Evolutionary conservation across 2,329 filamentous ascomycete genomes (phyloP).

Genomic region (Didymella sp.): DNA sequence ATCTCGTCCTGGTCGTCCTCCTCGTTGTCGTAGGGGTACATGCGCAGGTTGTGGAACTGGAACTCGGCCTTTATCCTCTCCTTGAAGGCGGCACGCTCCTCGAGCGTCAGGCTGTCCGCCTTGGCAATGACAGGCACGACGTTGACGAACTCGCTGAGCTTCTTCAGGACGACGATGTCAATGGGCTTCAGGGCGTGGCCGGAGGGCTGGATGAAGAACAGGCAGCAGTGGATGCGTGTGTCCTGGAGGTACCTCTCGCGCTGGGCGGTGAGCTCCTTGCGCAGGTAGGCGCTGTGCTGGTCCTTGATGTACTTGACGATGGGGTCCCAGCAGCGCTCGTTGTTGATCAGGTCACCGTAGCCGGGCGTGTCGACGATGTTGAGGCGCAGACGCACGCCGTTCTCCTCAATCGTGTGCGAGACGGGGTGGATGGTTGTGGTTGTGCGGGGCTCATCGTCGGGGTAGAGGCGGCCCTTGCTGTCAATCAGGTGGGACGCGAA

Average conservation of each 20-base stretch:
- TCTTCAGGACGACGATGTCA: conserved; percentile 99
- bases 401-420: conserved; percentile 99
- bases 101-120: conserved; percentile 92
- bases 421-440: conserved; percentile 98
- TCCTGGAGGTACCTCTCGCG: conserved; percentile 99
- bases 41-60: conserved; percentile 98
- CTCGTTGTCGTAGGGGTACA: conserved; percentile 99
- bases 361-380: conserved; percentile 99
- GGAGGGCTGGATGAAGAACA: conserved; percentile 99
- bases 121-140: conserved; percentile 99
- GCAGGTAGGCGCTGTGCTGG: conserved; percentile 98
- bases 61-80: conserved; percentile 99
- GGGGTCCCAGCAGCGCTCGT: conserved; percentile 99
- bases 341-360: conserved; percentile 98
- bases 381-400: conserved; percentile 93
- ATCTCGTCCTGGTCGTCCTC: conserved; percentile 98
- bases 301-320: conserved; percentile 99
- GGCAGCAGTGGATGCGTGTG: conserved; percentile 97
- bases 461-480: conserved; percentile 92
- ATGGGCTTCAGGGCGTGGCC: conserved; percentile 99
- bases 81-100: conserved; percentile 97
- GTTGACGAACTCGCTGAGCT: conserved; percentile 98
- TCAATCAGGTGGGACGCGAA: conserved; percentile 99
- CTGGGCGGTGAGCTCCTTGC: conserved; percentile 99
- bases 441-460: conserved; percentile 90